Evolutionary conservation across 2,329 filamentous ascomycete species (phyloP).

Genomic region (Venturia pyrina): DNA sequence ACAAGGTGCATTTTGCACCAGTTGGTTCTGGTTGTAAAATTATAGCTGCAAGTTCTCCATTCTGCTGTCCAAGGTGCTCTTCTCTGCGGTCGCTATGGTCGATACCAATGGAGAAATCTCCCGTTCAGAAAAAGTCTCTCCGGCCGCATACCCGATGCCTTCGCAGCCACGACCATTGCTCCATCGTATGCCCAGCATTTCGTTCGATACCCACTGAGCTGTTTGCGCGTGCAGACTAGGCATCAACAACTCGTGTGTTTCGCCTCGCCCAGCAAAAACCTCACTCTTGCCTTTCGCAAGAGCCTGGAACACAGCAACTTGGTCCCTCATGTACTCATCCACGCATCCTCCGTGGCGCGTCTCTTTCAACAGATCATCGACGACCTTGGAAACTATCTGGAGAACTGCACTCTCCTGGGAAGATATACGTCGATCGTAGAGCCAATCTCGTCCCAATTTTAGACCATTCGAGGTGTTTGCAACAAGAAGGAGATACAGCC

Average conservation of each 20-base stretch:
- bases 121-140: constrained; percentile 10
- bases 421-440: constrained; percentile 31
- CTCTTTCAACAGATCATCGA: constrained; percentile 35
- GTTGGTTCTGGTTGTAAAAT: too few species aligned
- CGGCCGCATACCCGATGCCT: constrained; percentile 24
- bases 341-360: constrained; percentile 38
- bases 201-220: constrained; percentile 33
- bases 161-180: constrained; percentile 27
- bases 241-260: constrained; percentile 19
- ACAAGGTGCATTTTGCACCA: too few species aligned
- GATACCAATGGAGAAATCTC: neutral
- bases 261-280: constrained; percentile 22
- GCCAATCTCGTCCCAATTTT: constrained; percentile 41
- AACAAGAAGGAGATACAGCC: constrained; percentile 45
- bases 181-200: constrained; percentile 30
- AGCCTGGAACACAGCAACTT: constrained; percentile 50
- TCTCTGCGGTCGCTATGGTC: neutral
- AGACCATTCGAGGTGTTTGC: constrained; percentile 40
- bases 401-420: constrained; percentile 19
- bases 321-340: constrained; percentile 47
- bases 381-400: constrained; percentile 34
- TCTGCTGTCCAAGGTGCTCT: neutral
- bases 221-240: constrained; percentile 36
- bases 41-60: neutral
- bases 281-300: constrained; percentile 35